These are phyloP conservation scores for Thielaviopsis punctulata DNA, from an alignment of 2,329 filamentous ascomycete species.

Conservation along the genomic window DNA sequence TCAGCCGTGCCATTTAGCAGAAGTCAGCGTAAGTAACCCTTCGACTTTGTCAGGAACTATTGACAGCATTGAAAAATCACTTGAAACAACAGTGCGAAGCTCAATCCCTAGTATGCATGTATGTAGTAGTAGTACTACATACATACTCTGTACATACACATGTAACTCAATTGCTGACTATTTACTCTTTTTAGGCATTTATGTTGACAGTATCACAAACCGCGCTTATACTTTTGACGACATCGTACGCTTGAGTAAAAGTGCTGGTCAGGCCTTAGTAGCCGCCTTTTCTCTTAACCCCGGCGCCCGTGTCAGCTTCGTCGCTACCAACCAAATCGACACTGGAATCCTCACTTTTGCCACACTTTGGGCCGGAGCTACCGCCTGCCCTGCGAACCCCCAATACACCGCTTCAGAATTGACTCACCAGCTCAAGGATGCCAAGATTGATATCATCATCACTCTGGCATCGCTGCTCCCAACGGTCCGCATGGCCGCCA, in stretches of 20 bases:
- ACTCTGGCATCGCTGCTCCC: slow-evolving; percentile 55
- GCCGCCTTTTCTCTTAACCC: slow-evolving; percentile 61
- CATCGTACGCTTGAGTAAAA: slow-evolving; percentile 44
- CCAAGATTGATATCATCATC: slow-evolving; percentile 53
- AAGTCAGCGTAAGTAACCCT: slow-evolving; percentile 43
- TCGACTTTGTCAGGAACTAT: not conserved
- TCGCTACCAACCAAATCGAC: slow-evolving; percentile 75
- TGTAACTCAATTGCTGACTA: slow-evolving; percentile 5
- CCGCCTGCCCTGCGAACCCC: slow-evolving; percentile 75
- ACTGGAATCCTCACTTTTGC: slow-evolving; percentile 63
- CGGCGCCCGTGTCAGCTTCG: slow-evolving; percentile 68
- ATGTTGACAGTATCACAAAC: slow-evolving; percentile 55
- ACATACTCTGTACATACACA: too few relatives aligned
- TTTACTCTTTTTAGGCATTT: slow-evolving; percentile 41
- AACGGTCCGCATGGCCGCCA: slow-evolving; percentile 49
- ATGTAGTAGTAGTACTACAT: too few relatives aligned
- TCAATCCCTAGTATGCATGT: too few relatives aligned
- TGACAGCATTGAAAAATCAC: not conserved
- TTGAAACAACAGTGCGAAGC: not conserved
- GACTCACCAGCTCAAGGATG: slow-evolving; percentile 67
- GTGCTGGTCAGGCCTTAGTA: slow-evolving; percentile 69
- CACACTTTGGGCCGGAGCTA: slow-evolving; percentile 64
- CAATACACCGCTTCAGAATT: slow-evolving; percentile 73
- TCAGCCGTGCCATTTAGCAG: slow-evolving; percentile 49
- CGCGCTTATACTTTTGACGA: slow-evolving; percentile 53